Base-by-base conservation (phyloP, 495 filamentous ascomycete genomes). In the Staphylotrichum tortipilum region DNA sequence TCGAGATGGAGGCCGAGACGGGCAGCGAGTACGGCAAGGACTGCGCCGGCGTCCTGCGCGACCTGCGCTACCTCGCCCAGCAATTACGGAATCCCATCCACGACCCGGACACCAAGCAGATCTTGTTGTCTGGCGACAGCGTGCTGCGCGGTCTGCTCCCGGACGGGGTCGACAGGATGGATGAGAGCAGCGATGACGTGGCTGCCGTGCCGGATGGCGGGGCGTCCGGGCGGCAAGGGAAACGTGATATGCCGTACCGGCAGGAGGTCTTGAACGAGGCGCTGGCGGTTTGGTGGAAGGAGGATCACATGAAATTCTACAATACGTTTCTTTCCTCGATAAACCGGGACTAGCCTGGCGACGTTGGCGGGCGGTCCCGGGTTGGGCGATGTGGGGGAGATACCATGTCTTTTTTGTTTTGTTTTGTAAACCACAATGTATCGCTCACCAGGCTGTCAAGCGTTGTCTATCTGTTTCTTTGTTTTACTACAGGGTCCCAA, bases 401-500 rank as follows among this genome's bases (percentile, higher is more conserved):
- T 51, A 51, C 49, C 49, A 51, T 21, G 30, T 30, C 8, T 42
- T 18, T 29, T 24, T 15, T 36, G 12, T 42, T 30, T 14, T 28
- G 26, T 28, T 28, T 28, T 28, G 26, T 28, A 28, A 5, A 7
- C 6, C 10, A 5, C 10, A 7, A 2, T 10, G 10, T 28, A 28
- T 28, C 9, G 26, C 9, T 7, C 26, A 10, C 26, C 26, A 28
- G 26, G n/a, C n/a, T n/a, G n/a, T n/a, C n/a, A n/a, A n/a, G n/a
- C n/a, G n/a, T n/a, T n/a, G n/a, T n/a, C n/a, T n/a, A n/a, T n/a
- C n/a, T n/a, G n/a, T n/a, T n/a, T n/a, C n/a, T n/a, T n/a, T n/a
- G n/a, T n/a, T n/a, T n/a, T n/a, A n/a, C n/a, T 62, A 72, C 42
- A 72, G 43, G 8, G 38, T 43, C 11, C 53, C 59, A 47, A 73